Evolutionary conservation across 805 yeast genomes (phyloP).

Genomic region (Saccharomycopsis fibuligera): DNA sequence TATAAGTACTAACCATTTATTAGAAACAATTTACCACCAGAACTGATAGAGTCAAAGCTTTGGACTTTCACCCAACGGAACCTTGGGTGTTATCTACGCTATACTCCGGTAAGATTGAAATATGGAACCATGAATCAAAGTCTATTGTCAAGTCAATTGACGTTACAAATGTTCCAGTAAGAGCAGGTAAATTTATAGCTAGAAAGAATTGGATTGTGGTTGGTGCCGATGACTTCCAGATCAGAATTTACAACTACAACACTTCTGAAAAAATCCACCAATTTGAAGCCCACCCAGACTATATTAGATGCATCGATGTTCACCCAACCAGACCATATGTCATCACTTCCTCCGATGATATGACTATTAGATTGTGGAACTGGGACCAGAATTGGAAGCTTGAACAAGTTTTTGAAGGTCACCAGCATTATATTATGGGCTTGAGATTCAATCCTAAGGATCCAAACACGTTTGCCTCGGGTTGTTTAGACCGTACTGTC

Average conservation of each 20-base stretch:
- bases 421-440: constrained; percentile 91
- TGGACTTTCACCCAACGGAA: constrained; percentile 96
- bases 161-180: constrained; percentile 92
- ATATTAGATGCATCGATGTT: constrained; percentile 86
- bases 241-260: constrained; percentile 89
- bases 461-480: constrained; percentile 95
- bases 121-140: constrained; percentile 89
- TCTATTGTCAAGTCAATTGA: constrained; percentile 82
- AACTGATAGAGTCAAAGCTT: constrained; percentile 94
- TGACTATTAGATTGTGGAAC: constrained; percentile 89
- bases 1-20: background rate
- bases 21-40: constrained; percentile 82
- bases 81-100: constrained; percentile 95
- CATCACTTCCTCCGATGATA: constrained; percentile 86
- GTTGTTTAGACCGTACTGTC: constrained; percentile 92
- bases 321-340: constrained; percentile 91
- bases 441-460: constrained; percentile 96
- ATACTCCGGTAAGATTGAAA: constrained; percentile 84
- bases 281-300: constrained; percentile 98
- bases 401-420: constrained; percentile 91
- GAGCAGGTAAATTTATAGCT: constrained; percentile 92
- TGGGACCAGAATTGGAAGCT: constrained; percentile 93
- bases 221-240: constrained; percentile 92
- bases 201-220: constrained; percentile 96
- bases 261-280: constrained; percentile 92